Percentiles rank a stretch among this genome's conserved stretches.
phyloP scores from a whole-genome alignment of 306 rosid species.

The Citrullus amarus region DNA sequence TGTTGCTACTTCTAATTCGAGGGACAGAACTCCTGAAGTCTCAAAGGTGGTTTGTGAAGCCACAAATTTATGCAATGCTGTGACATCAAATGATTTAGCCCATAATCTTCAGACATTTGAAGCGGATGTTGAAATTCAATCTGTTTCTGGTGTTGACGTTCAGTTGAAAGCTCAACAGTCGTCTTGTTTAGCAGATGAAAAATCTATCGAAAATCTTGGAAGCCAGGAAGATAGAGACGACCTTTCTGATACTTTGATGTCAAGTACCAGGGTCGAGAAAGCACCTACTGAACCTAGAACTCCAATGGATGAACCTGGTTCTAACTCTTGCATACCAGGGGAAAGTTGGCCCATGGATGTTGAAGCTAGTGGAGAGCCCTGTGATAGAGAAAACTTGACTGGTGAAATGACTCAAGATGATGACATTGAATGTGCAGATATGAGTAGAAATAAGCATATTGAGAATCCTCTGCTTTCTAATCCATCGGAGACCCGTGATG shows the following conservation, averaged over 20 bases:
- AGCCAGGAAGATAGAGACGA: constrained; percentile 18
- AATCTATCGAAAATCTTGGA: constrained; percentile 15
- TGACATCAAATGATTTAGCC: neutral
- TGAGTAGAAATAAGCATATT: constrained; percentile 9
- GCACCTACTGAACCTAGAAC: constrained; percentile 17
- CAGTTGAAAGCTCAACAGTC: constrained; percentile 19
- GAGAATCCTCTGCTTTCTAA: neutral
- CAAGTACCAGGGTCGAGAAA: constrained; percentile 17
- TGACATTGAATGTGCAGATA: constrained; percentile 22
- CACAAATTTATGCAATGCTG: neutral
- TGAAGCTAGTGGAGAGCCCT: constrained; percentile 24
- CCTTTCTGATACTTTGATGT: constrained; percentile 13
- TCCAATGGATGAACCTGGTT: constrained; percentile 18
- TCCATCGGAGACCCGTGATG: constrained; percentile 22
- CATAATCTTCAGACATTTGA: constrained; percentile 10
- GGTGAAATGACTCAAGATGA: constrained; percentile 17
- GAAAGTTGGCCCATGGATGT: constrained; percentile 16
- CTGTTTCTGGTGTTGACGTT: constrained; percentile 7
- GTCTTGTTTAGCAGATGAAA: constrained; percentile 23
- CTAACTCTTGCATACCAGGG: constrained; percentile 14
- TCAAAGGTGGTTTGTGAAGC: constrained; percentile 14
- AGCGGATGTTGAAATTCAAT: neutral
- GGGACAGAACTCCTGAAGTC: constrained; percentile 14
- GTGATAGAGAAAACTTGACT: constrained; percentile 17
- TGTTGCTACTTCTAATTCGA: constrained; percentile 7